Conservation (phyloP, 768 basidiomycete species). For the Tulasnella sp. region DNA sequence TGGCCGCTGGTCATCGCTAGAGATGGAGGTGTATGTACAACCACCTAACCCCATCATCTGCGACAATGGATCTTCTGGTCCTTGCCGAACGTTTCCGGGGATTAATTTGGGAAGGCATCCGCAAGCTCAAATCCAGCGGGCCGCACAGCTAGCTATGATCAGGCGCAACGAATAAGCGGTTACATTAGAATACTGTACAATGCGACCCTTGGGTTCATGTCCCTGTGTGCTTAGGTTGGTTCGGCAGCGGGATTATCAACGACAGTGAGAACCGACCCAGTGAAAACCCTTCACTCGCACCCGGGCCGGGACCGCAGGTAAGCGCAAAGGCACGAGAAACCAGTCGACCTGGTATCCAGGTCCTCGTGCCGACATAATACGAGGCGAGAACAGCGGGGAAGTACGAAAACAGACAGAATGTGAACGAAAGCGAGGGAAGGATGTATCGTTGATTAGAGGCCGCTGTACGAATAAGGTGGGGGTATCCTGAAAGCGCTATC, state of each 20-base stretch:
- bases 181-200: no score
- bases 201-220: no score
- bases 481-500: conserved; percentile 5
- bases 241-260: no score
- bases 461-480: neutral
- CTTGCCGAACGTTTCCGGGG: neutral
- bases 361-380: neutral
- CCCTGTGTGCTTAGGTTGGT: no score
- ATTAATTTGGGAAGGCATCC: neutral
- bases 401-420: neutral
- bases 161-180: no score
- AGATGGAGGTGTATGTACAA: neutral
- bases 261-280: no score
- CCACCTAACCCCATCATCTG: neutral
- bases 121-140: no score
- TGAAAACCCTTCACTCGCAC: no score
- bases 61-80: neutral
- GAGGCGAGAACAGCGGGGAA: neutral
- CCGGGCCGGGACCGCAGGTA: no score
- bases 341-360: neutral
- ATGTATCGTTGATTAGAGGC: neutral
- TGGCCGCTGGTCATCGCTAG: neutral
- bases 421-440: neutral
- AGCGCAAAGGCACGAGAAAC: neutral
- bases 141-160: no score